These are phyloP conservation scores for Carnegiea gigantea DNA, from an alignment of 179 eudicot species.

Conservation along the genomic window DNA sequence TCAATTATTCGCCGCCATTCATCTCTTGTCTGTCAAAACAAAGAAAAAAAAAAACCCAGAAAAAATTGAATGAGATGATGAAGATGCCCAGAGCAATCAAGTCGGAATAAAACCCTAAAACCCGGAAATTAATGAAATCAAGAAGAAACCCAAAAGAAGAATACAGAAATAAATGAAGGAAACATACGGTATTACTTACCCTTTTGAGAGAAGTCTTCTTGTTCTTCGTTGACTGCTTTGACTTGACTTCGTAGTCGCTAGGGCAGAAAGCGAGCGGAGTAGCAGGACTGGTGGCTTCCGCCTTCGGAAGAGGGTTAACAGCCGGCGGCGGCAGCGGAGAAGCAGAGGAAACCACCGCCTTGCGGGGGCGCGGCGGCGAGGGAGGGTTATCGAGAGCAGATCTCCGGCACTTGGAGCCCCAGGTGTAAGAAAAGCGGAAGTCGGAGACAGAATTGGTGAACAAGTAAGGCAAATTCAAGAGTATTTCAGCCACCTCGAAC, in stretches of 20 bases:
- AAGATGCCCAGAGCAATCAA: not conserved
- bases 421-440: not conserved
- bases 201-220: not conserved
- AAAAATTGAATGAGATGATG: not conserved
- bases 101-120: not conserved
- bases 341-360: not conserved
- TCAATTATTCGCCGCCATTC: not conserved
- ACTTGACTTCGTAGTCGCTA: slow-evolving; percentile 2
- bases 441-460: not conserved
- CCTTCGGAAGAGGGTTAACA: not conserved
- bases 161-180: not conserved
- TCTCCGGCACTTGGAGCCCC: slow-evolving; percentile 14
- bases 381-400: not conserved
- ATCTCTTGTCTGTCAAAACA: not conserved
- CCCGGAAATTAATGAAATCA: not conserved
- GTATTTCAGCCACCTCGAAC: not conserved
- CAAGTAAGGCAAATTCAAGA: slow-evolving; percentile 6
- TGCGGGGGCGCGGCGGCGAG: not conserved
- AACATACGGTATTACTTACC: not conserved
- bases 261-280: slow-evolving; percentile 15
- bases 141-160: too few relatives aligned
- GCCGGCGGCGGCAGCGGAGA: not conserved
- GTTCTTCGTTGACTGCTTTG: not conserved
- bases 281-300: slow-evolving; percentile 10
- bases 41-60: not conserved